These are phyloP conservation scores for Penicillium digitatum DNA, from an alignment of 2,329 filamentous ascomycete genomes.

Conservation along the genomic window DNA sequence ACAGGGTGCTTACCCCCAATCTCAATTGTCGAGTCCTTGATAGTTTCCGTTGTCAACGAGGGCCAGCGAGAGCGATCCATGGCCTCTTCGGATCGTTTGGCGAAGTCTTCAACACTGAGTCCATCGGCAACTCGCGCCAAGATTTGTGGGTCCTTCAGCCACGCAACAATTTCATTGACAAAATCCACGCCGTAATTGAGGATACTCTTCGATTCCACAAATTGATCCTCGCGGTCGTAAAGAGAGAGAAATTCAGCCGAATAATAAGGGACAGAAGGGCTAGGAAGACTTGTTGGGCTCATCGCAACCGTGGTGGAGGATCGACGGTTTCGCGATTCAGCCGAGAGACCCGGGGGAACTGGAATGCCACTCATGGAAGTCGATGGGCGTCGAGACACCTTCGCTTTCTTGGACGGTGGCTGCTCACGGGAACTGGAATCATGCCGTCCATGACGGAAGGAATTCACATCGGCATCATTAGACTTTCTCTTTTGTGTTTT, in stretches of 20 bases:
- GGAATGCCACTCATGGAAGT: slow-evolving; percentile 70
- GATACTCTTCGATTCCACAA: slow-evolving; percentile 64
- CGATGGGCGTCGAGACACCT: slow-evolving; percentile 74
- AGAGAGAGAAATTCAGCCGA: slow-evolving; percentile 71
- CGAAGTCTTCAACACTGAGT: slow-evolving; percentile 62
- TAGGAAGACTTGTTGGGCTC: slow-evolving; percentile 66
- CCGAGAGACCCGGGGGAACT: slow-evolving; percentile 61
- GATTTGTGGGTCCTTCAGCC: slow-evolving; percentile 70
- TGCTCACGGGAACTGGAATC: slow-evolving; percentile 51
- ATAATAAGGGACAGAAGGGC: slow-evolving; percentile 65
- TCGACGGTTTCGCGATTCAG: slow-evolving; percentile 57
- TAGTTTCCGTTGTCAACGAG: slow-evolving; percentile 49
- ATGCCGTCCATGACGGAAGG: slow-evolving; percentile 54
- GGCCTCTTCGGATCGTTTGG: slow-evolving; percentile 57
- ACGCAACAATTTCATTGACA: slow-evolving; percentile 68
- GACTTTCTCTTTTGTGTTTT: slow-evolving; percentile 87
- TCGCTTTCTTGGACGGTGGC: slow-evolving; percentile 71
- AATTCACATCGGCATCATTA: slow-evolving; percentile 57
- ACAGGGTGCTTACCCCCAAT: slow-evolving; percentile 58
- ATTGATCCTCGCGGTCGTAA: slow-evolving; percentile 61
- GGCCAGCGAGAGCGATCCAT: slow-evolving; percentile 55
- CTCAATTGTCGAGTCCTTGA: slow-evolving; percentile 48
- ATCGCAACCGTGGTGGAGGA: slow-evolving; percentile 59
- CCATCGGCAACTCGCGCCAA: slow-evolving; percentile 66
- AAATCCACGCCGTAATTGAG: slow-evolving; percentile 72